phyloP scores from a whole-genome alignment of 495 filamentous ascomycete species.

The Schizothecium vesticola region DNA sequence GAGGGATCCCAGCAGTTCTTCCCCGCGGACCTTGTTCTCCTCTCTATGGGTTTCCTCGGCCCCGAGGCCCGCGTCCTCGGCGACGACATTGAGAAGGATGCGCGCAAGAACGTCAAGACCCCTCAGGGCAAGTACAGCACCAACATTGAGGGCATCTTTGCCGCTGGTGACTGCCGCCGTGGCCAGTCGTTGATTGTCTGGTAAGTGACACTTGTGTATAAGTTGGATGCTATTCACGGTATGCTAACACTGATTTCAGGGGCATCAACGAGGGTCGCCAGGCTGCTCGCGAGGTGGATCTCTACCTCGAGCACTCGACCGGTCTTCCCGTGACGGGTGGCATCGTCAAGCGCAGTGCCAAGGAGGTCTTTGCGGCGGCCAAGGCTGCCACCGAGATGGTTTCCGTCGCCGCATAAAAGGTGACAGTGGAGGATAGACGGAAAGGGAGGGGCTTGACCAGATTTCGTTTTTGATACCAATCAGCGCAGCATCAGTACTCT shows the following conservation, averaged over 20 bases:
- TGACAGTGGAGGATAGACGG: neutral
- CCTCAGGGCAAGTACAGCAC: constrained; percentile 83
- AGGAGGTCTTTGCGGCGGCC: constrained; percentile 52
- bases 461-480: constrained; percentile 17
- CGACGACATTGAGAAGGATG: constrained; percentile 83
- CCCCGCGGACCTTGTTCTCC: constrained; percentile 90
- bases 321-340: constrained; percentile 88
- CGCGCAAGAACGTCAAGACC: constrained; percentile 97
- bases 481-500: constrained; percentile 8
- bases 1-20: constrained; percentile 96
- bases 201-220: constrained; percentile 47
- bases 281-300: constrained; percentile 88
- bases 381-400: neutral
- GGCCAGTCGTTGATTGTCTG: constrained; percentile 98
- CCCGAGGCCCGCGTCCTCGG: constrained; percentile 88
- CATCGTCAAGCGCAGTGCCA: constrained; percentile 78
- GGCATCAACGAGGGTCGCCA: constrained; percentile 98
- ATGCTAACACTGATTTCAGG: constrained; percentile 47
- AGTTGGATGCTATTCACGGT: neutral
- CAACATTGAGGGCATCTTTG: constrained; percentile 85
- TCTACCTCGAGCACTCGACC: constrained; percentile 77
- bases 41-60: constrained; percentile 98
- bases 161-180: constrained; percentile 92
- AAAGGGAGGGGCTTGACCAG: neutral
- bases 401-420: neutral